Evolutionary conservation across 495 filamentous ascomycete species (phyloP).

Genomic region (Apiosordaria backusii): DNA sequence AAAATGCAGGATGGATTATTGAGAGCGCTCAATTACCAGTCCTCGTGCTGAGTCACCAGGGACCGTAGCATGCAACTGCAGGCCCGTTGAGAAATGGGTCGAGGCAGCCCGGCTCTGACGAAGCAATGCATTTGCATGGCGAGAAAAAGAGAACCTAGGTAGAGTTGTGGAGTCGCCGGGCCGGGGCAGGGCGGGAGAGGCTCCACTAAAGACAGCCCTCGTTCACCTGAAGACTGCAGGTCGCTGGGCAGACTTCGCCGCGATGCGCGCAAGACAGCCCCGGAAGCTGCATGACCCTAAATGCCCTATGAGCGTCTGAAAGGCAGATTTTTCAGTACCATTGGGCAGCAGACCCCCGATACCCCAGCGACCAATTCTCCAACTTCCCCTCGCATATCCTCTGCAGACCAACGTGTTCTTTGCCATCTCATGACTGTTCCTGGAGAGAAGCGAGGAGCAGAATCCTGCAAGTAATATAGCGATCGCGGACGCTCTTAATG

Average conservation of each 20-base stretch:
- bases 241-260: conserved; percentile 31
- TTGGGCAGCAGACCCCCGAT: conserved; percentile 31
- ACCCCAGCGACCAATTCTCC: conserved; percentile 17
- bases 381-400: not conserved
- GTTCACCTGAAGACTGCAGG: conserved; percentile 11
- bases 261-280: conserved; percentile 31
- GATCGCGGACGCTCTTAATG: conserved; percentile 1
- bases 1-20: conserved; percentile 14
- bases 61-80: not conserved
- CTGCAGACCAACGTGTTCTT: not conserved
- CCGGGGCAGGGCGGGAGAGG: conserved; percentile 9
- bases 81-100: conserved; percentile 7
- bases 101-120: conserved; percentile 7
- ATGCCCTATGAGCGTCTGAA: conserved; percentile 38
- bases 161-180: conserved; percentile 6
- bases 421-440: not conserved
- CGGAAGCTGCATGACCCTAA: conserved; percentile 29
- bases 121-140: not conserved
- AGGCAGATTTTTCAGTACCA: conserved; percentile 22
- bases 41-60: not conserved
- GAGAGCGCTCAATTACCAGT: not conserved
- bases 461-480: conserved; percentile 1
- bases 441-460: not conserved
- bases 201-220: not conserved
- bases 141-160: not conserved